phyloP scores from a whole-genome alignment of 257 asterid species.

The Nicotiana undulata region DNA sequence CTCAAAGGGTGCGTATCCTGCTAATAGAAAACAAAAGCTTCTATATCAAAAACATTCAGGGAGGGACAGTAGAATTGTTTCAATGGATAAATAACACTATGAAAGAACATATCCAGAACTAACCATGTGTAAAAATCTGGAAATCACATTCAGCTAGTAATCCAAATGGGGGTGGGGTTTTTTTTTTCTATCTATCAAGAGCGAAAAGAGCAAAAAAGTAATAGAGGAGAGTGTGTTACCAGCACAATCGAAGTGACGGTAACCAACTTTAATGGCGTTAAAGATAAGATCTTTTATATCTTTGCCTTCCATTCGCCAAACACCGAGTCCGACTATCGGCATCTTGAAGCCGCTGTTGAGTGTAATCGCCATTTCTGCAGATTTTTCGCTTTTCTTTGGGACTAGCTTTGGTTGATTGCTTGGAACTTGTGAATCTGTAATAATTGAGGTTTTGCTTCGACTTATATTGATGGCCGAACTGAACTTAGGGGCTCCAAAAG shows the following conservation, averaged over 20 bases:
- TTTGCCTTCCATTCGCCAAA: conserved; percentile 46
- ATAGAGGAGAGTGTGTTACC: conserved; percentile 13
- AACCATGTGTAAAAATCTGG: not conserved
- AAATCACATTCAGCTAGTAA: not conserved
- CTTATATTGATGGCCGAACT: not conserved
- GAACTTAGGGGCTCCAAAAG: not conserved
- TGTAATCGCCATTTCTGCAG: conserved; percentile 23
- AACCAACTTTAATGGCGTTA: conserved; percentile 43
- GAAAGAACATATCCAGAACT: not conserved
- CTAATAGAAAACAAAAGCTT: not conserved
- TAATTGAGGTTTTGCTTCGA: not conserved
- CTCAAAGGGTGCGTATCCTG: no score
- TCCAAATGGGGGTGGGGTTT: not conserved
- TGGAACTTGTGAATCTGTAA: not conserved
- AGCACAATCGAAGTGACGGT: conserved; percentile 61
- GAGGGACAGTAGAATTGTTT: not conserved
- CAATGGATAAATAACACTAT: not conserved
- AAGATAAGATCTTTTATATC: conserved; percentile 33
- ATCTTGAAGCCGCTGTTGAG: conserved; percentile 39
- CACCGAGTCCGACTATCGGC: conserved; percentile 49
- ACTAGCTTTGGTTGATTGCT: not conserved
- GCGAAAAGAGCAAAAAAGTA: not conserved
- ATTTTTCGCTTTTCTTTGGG: not conserved
- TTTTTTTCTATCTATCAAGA: not conserved
- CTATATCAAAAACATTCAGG: not conserved